A percentile compares a stretch with the other conserved stretches of the same genome.
phyloP scores from a whole-genome alignment of 495 filamentous ascomycete species.

The Aspergillus indologenus region DNA sequence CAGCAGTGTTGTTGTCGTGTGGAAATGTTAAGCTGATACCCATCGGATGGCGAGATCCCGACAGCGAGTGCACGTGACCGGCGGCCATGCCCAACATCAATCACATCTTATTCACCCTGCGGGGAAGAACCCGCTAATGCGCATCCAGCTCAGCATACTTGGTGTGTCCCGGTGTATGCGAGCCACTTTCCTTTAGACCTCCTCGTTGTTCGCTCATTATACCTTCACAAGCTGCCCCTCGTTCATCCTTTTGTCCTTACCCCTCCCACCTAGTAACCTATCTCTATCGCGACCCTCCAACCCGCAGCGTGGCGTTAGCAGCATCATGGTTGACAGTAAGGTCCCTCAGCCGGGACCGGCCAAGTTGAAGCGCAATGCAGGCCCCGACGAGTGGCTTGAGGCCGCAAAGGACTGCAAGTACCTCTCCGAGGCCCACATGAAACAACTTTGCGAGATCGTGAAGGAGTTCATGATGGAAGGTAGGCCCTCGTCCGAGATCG shows the following conservation, averaged over 20 bases:
- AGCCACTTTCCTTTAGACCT: not conserved
- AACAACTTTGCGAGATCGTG: slow-evolving; percentile 95
- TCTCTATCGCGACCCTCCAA: slow-evolving; percentile 5
- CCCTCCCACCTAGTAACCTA: not conserved
- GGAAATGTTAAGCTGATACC: not conserved
- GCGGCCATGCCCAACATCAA: not conserved
- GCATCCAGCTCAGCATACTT: not conserved
- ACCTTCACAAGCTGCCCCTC: not conserved
- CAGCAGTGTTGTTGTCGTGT: not conserved
- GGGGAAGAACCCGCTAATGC: slow-evolving; percentile 2
- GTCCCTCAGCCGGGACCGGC: slow-evolving; percentile 89
- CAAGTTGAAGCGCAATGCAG: slow-evolving; percentile 73
- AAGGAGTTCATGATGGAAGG: slow-evolving; percentile 99
- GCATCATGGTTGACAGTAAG: slow-evolving; percentile 48
- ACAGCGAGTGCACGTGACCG: slow-evolving; percentile 1
- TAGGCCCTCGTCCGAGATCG: slow-evolving; percentile 32
- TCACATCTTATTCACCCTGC: slow-evolving; percentile 1
- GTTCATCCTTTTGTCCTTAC: not conserved
- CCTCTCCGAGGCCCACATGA: slow-evolving; percentile 93
- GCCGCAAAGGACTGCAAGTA: slow-evolving; percentile 96
- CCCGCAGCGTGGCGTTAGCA: slow-evolving; percentile 1
- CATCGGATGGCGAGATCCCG: not conserved
- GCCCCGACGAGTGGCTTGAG: slow-evolving; percentile 94
- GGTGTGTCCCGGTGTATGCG: not conserved
- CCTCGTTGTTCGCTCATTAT: not conserved